A percentile compares a stretch with the other conserved stretches of the same genome.
Evolutionary conservation across 179 eudicot species (phyloP).

Genomic region (Beta corolliflora): DNA sequence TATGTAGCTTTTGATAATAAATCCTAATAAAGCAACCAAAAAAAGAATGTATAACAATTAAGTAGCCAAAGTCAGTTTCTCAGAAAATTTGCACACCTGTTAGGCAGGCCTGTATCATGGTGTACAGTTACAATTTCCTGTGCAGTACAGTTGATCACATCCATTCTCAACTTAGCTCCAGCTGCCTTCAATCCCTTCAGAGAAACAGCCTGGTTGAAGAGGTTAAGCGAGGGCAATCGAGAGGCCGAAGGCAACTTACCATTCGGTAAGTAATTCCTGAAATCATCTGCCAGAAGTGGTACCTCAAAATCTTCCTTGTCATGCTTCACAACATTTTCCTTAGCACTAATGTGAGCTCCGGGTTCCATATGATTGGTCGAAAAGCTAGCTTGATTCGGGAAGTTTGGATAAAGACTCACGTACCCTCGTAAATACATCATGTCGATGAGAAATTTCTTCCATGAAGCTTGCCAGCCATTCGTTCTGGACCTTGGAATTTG

Average conservation of each 20-base stretch:
- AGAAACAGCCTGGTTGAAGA: conserved; percentile 82
- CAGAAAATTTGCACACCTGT: conserved; percentile 63
- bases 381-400: conserved; percentile 83
- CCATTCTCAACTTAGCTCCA: conserved; percentile 80
- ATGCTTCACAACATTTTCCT: conserved; percentile 74
- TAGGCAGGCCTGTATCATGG: conserved; percentile 77
- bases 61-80: conserved; percentile 23
- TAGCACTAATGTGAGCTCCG: conserved; percentile 85
- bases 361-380: conserved; percentile 99
- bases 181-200: conserved; percentile 85
- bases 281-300: conserved; percentile 72
- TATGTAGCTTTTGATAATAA: neutral
- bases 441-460: conserved; percentile 94
- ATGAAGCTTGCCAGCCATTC: conserved; percentile 97
- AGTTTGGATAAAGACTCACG: conserved; percentile 83
- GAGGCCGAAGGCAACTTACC: conserved; percentile 86
- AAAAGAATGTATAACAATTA: conserved; percentile 13
- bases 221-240: conserved; percentile 69
- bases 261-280: conserved; percentile 58
- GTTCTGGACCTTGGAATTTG: conserved; percentile 93
- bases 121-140: conserved; percentile 59
- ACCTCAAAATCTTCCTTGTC: conserved; percentile 91
- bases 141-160: conserved; percentile 63
- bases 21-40: conserved; percentile 17
- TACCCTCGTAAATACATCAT: conserved; percentile 96